These are phyloP conservation scores for Leccinum imitatum DNA, from an alignment of 768 basidiomycete species.

Conservation along the genomic window DNA sequence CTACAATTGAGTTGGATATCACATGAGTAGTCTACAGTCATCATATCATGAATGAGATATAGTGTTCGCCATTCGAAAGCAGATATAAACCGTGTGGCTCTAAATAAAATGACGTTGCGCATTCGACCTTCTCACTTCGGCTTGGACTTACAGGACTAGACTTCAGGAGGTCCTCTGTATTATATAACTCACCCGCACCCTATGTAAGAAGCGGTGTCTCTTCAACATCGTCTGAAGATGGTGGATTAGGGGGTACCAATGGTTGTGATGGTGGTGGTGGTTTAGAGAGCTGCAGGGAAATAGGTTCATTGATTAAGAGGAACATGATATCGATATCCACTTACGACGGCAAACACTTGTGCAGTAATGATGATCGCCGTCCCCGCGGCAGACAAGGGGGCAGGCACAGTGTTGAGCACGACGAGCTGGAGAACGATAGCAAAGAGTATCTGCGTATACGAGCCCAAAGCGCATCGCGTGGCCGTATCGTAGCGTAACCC, in stretches of 20 bases:
- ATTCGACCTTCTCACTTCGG: neutral
- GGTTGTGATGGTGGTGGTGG: neutral
- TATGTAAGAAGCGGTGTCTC: neutral
- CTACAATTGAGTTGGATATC: neutral
- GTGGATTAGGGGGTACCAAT: neutral
- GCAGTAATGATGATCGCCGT: conserved; percentile 57
- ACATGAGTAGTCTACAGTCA: neutral
- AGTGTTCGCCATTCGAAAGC: neutral
- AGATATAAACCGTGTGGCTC: neutral
- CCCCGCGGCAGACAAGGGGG: conserved; percentile 59
- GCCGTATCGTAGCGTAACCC: conserved; percentile 68
- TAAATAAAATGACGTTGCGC: neutral
- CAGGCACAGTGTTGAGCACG: conserved; percentile 61
- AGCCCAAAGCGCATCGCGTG: conserved; percentile 57
- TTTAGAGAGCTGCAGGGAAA: conserved; percentile 4
- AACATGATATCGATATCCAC: neutral
- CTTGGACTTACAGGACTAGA: neutral
- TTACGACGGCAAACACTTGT: conserved; percentile 6
- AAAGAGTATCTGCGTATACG: conserved; percentile 69
- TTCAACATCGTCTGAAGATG: neutral
- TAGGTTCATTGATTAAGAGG: neutral
- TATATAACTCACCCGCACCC: neutral
- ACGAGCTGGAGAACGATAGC: conserved; percentile 62
- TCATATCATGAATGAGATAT: neutral
- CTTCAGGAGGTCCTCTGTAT: neutral